Evolutionary conservation across 768 basidiomycete genomes (phyloP).

Genomic region (Mrakia hoshinonis): DNA sequence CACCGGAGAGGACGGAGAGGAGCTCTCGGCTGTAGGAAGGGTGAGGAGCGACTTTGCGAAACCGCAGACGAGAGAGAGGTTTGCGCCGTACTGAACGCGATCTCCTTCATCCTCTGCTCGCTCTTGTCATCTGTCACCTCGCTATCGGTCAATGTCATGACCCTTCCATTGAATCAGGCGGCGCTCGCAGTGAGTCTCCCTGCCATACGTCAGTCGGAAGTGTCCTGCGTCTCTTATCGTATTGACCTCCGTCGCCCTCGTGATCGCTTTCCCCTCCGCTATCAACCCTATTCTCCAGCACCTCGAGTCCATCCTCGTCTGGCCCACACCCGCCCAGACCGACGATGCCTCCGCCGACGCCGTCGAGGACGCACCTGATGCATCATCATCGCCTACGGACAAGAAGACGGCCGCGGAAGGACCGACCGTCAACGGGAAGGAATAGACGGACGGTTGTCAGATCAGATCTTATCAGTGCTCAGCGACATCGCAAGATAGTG

Average conservation of each 20-base stretch:
- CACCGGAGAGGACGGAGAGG: constrained; percentile 55
- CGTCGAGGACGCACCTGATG: neutral
- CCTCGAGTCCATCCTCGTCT: constrained; percentile 26
- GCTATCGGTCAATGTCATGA: neutral
- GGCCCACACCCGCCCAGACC: too few species aligned
- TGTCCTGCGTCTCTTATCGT: too few species aligned
- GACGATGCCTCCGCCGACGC: neutral
- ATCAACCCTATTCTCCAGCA: neutral
- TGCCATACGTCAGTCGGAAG: too few species aligned
- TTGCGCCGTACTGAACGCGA: constrained; percentile 67
- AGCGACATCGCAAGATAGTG: too few species aligned
- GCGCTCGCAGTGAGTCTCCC: constrained; percentile 13
- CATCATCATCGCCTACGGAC: too few species aligned
- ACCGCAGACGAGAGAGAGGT: constrained; percentile 52
- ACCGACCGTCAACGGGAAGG: too few species aligned
- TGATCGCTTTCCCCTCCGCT: too few species aligned
- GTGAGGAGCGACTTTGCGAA: constrained; percentile 83
- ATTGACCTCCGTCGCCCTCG: neutral
- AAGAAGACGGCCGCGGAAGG: too few species aligned
- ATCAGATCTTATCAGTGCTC: too few species aligned
- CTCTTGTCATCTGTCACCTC: neutral
- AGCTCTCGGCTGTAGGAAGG: constrained; percentile 80
- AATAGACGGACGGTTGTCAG: too few species aligned
- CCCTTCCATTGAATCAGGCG: constrained; percentile 4
- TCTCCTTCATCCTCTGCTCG: neutral